These are phyloP conservation scores for Sporothrix euskadiensis DNA, from an alignment of 2,329 filamentous ascomycete species.

Conservation along the genomic window DNA sequence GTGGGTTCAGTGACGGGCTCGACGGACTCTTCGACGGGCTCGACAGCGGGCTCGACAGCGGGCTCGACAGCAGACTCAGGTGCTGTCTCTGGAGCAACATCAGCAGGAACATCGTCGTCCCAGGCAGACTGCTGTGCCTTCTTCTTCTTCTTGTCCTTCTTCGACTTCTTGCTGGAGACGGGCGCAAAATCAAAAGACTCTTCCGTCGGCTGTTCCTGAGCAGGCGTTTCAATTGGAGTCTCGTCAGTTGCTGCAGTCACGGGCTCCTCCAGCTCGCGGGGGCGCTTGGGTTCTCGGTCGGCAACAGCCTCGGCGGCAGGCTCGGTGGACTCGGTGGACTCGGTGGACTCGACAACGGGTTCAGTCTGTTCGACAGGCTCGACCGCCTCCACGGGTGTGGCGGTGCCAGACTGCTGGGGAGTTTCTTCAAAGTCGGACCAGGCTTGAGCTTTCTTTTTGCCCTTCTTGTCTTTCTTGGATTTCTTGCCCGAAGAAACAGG, in stretches of 20 bases:
- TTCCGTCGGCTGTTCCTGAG: not conserved
- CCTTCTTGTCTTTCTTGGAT: conserved; percentile 27
- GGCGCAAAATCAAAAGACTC: not conserved
- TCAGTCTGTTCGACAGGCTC: not conserved
- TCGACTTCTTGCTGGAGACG: conserved; percentile 4
- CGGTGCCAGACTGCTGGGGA: not conserved
- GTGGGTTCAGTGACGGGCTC: not conserved
- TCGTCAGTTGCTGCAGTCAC: too few relatives aligned
- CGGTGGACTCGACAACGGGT: not conserved
- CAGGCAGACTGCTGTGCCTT: not conserved
- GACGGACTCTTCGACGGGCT: not conserved
- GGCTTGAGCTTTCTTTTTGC: conserved; percentile 21
- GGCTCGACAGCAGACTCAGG: not conserved
- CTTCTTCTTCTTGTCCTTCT: conserved; percentile 27
- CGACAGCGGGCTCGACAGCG: not conserved
- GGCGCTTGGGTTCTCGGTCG: conserved; percentile 20
- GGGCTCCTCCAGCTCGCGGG: too few relatives aligned
- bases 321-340: not conserved
- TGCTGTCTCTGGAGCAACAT: not conserved
- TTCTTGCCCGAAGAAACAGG: not conserved
- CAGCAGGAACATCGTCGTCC: not conserved
- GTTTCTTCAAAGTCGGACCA: not conserved
- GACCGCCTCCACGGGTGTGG: not conserved
- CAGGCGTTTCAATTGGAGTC: too few relatives aligned
- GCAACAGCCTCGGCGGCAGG: not conserved